Evolutionary conservation across 1,284 basidiomycete genomes (phyloP), one percentile per base, ranked within the genome.

Genomic region (Ganoderma boninense): DNA sequence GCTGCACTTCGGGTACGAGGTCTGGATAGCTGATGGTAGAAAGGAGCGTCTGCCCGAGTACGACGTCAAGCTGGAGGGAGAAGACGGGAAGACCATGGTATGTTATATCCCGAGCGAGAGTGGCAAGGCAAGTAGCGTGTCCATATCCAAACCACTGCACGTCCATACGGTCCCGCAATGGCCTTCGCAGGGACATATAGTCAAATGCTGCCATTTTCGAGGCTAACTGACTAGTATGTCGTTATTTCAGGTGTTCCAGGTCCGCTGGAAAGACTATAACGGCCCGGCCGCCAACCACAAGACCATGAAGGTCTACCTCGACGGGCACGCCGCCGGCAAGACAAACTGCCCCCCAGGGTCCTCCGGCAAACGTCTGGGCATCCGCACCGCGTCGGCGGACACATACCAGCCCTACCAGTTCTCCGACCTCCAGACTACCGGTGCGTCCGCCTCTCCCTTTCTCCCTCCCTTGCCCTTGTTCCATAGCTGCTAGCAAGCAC

Each of bases 61-160:
- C 66, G 40, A 68, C n/a, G 43, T 69, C 7, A 26, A 72, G 26
- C 29, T 67, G 6, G 65, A 61, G 14, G 69, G 65, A 13, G 68
- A 72, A 29, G 68, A 67, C 35, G 63, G 42, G 54, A 62, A 40
- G 43, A 67, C 63, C 10, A 52, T 69, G 1, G 52, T 60, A 1
- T 75, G 74, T 63, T 72, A 71, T 32, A 72, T 75, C 1, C 70
- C 74, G 11, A 75, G 74, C 52, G 65, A 69, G 49, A 62, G 62
- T 35, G 74, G 74, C 18, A 69, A 72, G 69, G 74, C 69, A 14
- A 44, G 68, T 64, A 32, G 29, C 29, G 29, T 32, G 29, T 32
- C 29, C 29, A 2, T 32, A 16, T 23, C 38, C 13, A 11, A 10
- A 38, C 38, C 11, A 23, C 4, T 26, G 10, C 49, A 20, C 11